A percentile compares a stretch with the other conserved stretches of the same genome.
These are phyloP conservation scores for Bipolaris sorokiniana DNA, from an alignment of 2,329 filamentous ascomycete species.

Conservation along the genomic window DNA sequence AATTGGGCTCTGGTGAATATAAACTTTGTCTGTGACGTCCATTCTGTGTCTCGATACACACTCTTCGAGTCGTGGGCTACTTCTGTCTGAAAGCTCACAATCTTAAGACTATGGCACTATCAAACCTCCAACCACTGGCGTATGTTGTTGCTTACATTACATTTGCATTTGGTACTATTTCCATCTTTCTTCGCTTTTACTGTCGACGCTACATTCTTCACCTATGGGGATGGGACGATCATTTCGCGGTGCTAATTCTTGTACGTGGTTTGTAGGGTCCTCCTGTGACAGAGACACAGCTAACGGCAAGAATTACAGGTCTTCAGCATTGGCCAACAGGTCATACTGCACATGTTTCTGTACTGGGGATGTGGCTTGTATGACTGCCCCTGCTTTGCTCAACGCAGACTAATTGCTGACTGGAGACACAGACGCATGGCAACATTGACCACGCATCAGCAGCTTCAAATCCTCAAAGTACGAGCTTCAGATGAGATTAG, in stretches of 20 bases:
- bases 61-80: too few relatives aligned
- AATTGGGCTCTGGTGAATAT: too few relatives aligned
- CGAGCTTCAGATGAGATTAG: background rate
- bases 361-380: constrained; percentile 10
- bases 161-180: background rate
- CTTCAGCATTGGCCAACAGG: constrained; percentile 1
- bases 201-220: background rate
- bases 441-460: background rate
- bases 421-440: background rate
- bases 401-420: background rate
- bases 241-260: background rate
- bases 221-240: constrained; percentile 6
- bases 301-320: background rate
- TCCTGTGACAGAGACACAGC: background rate
- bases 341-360: constrained; percentile 29
- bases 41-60: too few relatives aligned
- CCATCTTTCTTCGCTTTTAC: constrained; percentile 1
- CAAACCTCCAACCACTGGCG: background rate
- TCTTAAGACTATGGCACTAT: background rate
- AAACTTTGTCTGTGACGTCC: too few relatives aligned
- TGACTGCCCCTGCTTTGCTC: background rate
- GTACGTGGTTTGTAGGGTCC: background rate
- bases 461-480: background rate
- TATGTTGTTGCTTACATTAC: background rate
- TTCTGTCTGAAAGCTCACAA: too few relatives aligned